Percentiles rank a stretch among this genome's conserved stretches.
Evolutionary conservation across 352 stramenopile genomes (phyloP).

Genomic region (Phytophthora sp.): DNA sequence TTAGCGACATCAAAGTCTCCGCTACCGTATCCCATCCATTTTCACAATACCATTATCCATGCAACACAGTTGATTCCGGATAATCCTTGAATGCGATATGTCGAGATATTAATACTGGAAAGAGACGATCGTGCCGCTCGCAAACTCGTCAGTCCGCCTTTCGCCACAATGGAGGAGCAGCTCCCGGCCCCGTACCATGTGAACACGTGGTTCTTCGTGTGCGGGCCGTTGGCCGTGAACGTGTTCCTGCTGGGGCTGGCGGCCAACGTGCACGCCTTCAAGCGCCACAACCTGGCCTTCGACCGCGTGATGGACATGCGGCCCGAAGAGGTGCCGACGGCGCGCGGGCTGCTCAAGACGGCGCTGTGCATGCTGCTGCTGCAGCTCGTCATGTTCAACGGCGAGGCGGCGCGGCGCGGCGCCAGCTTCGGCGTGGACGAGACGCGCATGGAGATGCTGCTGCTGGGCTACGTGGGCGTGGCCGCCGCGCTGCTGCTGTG

Average conservation of each 20-base stretch:
- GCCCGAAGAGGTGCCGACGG: slow-evolving; percentile 59
- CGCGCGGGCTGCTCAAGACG: slow-evolving; percentile 49
- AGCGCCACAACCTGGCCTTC: slow-evolving; percentile 58
- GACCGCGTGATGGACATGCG: slow-evolving; percentile 78
- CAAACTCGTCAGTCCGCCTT: slow-evolving; percentile 3
- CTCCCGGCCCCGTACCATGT: slow-evolving; percentile 35
- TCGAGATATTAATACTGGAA: too few relatives aligned
- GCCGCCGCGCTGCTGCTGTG: slow-evolving; percentile 58
- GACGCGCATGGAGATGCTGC: slow-evolving; percentile 68
- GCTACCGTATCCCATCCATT: too few relatives aligned
- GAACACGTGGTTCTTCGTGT: slow-evolving; percentile 85
- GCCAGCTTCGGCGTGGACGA: slow-evolving; percentile 55
- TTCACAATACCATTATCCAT: too few relatives aligned
- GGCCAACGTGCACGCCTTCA: slow-evolving; percentile 70
- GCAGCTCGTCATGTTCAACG: slow-evolving; percentile 63
- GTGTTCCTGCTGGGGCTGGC: slow-evolving; percentile 69
- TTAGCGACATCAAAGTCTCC: too few relatives aligned
- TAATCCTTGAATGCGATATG: too few relatives aligned
- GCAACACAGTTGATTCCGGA: too few relatives aligned
- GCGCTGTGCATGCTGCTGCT: slow-evolving; percentile 38
- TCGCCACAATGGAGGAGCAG: slow-evolving; percentile 24
- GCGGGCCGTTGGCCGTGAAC: slow-evolving; percentile 72
- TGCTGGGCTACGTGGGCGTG: slow-evolving; percentile 65
- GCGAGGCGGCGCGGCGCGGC: slow-evolving; percentile 47
- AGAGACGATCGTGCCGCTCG: too few relatives aligned